A percentile compares a stretch with the other conserved stretches of the same genome.
Evolutionary conservation across 2,329 filamentous ascomycete species (phyloP).

Genomic region (Colletotrichum gloeosporioides): DNA sequence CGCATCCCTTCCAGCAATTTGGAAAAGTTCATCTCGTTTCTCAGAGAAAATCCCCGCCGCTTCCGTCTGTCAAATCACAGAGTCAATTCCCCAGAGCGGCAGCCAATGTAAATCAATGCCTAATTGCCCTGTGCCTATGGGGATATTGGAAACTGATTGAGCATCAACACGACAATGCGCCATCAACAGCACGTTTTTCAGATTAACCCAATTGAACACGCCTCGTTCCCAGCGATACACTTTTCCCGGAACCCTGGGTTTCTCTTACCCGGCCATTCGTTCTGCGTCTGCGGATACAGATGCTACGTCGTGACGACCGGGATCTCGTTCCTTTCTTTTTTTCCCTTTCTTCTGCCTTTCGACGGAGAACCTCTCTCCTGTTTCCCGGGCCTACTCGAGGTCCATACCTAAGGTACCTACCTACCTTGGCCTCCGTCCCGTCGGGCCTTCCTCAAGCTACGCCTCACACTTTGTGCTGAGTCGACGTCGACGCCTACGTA

Average conservation of each 20-base stretch:
- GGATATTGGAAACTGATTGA: background rate
- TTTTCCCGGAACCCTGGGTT: constrained; percentile 1
- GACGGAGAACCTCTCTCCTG: background rate
- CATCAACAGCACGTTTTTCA: background rate
- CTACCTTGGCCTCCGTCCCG: background rate
- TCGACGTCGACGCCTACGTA: background rate
- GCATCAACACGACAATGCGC: background rate
- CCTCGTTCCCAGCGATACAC: background rate
- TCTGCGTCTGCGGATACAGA: background rate
- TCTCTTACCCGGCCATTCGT: background rate
- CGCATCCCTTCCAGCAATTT: background rate
- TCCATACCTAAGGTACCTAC: background rate
- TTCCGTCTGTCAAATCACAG: background rate
- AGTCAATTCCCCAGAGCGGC: background rate
- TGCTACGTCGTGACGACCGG: background rate
- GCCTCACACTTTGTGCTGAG: background rate
- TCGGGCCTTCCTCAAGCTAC: background rate
- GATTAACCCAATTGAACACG: background rate
- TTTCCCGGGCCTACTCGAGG: background rate
- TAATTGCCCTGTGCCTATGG: background rate
- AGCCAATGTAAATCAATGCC: constrained; percentile 16
- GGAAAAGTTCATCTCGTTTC: constrained; percentile 12
- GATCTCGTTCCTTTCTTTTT: background rate
- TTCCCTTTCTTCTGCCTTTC: background rate
- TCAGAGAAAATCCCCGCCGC: background rate